Evolutionary conservation across 768 basidiomycete species (phyloP).

Genomic region (Lactifluus hygrophoroides): DNA sequence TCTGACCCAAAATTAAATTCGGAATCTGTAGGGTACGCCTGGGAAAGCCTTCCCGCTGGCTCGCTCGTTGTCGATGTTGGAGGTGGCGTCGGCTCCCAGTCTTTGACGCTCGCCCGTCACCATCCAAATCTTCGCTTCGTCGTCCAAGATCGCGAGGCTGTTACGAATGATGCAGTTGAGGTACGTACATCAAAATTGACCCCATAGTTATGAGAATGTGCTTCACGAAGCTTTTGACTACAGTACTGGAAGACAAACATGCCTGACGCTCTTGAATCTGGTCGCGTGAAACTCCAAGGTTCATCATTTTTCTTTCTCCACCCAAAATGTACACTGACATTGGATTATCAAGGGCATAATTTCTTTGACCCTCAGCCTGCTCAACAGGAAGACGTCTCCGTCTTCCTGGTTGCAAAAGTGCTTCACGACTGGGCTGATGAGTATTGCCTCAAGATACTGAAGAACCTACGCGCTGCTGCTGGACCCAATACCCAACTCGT

Average conservation of each 20-base stretch:
- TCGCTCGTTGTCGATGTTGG: constrained; percentile 9
- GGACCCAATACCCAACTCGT: constrained; percentile 23
- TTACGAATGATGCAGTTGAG: background rate
- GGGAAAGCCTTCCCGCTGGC: constrained; percentile 1
- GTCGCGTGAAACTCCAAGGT: background rate
- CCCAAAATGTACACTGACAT: background rate
- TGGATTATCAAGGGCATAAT: background rate
- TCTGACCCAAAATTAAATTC: background rate
- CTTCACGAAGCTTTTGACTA: background rate
- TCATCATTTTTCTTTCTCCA: background rate
- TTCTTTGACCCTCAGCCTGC: constrained; percentile 3
- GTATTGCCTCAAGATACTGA: constrained; percentile 15
- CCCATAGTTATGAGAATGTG: background rate
- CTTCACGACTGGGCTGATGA: constrained; percentile 27
- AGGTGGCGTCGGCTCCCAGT: constrained; percentile 1
- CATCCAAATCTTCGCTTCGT: constrained; percentile 3
- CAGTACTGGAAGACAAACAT: constrained; percentile 6
- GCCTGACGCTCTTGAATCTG: background rate
- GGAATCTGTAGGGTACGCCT: background rate
- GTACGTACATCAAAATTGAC: background rate
- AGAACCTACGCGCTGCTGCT: constrained; percentile 10
- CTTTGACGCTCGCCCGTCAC: background rate
- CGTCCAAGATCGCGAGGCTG: constrained; percentile 3
- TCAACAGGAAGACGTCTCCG: background rate
- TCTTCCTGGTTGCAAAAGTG: background rate